Evolutionary conservation across 148 eudicot genomes (phyloP).

Genomic region (Nepenthes mirabilis): DNA sequence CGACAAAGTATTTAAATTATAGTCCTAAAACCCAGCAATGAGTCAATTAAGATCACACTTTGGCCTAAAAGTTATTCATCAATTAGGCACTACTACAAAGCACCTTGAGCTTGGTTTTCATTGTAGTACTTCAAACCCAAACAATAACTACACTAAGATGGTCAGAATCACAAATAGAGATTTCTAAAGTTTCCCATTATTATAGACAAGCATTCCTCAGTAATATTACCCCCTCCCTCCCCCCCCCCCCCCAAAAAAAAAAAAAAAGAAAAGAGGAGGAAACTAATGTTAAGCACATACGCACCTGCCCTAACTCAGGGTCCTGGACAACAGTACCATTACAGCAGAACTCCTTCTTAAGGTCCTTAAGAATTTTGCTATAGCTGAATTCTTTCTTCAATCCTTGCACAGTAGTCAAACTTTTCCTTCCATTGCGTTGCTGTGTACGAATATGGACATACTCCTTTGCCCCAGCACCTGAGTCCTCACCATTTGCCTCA

Average conservation of each 20-base stretch:
- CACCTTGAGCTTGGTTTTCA: too few species aligned
- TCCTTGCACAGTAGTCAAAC: conserved; percentile 93
- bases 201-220: too few species aligned
- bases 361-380: conserved; percentile 82
- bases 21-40: too few species aligned
- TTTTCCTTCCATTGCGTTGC: conserved; percentile 88
- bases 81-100: too few species aligned
- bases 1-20: too few species aligned
- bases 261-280: neutral
- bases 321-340: conserved; percentile 97
- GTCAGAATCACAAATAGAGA: too few species aligned
- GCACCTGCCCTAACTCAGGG: conserved; percentile 89
- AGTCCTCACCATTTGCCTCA: conserved; percentile 91
- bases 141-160: too few species aligned
- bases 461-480: conserved; percentile 84
- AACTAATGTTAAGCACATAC: neutral
- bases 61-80: too few species aligned
- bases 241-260: neutral
- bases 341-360: conserved; percentile 94
- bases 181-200: too few species aligned
- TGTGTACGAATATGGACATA: conserved; percentile 89
- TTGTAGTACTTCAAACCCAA: too few species aligned
- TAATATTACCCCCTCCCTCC: too few species aligned
- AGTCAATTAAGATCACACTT: too few species aligned
- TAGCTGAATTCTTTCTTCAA: conserved; percentile 89